Base-by-base conservation (phyloP, 768 basidiomycete genomes). In the Asterophora parasitica region DNA sequence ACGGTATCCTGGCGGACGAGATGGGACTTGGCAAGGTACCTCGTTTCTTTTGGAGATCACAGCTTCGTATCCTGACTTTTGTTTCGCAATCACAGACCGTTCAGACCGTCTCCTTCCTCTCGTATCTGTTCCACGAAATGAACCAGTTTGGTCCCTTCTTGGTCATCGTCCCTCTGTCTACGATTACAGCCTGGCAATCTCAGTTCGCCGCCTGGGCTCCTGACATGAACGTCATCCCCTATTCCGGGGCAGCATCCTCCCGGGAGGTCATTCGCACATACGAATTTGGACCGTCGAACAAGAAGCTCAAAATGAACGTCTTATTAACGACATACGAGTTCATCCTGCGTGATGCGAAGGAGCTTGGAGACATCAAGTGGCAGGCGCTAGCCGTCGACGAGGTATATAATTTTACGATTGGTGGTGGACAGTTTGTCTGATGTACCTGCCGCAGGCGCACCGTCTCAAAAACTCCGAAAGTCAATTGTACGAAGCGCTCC, bases 401-500 rank as follows among this genome's bases (percentile, higher is more conserved):
- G 79, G 92, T 90, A 44, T 32, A 77, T 63, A 26, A 8, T 35
- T 23, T 23, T 17, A 27, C 38, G 33, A 50, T 43, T 12, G 40
- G 17, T 20, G 8, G 47, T 26, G 10, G 50, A 27, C 15, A 40
- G 48, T 45, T 52, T 8, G 13, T 23, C 49, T 60, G 49, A 63
- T 57, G 54, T 26, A 33, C 17, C 48, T 51, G 46, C 43, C 47
- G 7, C 57, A 92, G 88, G 95, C 96, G 2, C 96, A 99, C 71
- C 90, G 96, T 12, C 67, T 99, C 57, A 99, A 99, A 76, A 98
- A 99, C 67, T 91, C 89, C 46, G 96, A 98, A 66, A 92, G 90
- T 57, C 94, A 97, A 70, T 66, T 99, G 44, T 98, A 98, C 66
- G 92, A 98, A 63, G 94, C 94, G 4, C 74, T 99, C 46, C 76